Base-by-base conservation (phyloP, 805 yeast genomes). In the Metschnikowia bowlesiae region DNA sequence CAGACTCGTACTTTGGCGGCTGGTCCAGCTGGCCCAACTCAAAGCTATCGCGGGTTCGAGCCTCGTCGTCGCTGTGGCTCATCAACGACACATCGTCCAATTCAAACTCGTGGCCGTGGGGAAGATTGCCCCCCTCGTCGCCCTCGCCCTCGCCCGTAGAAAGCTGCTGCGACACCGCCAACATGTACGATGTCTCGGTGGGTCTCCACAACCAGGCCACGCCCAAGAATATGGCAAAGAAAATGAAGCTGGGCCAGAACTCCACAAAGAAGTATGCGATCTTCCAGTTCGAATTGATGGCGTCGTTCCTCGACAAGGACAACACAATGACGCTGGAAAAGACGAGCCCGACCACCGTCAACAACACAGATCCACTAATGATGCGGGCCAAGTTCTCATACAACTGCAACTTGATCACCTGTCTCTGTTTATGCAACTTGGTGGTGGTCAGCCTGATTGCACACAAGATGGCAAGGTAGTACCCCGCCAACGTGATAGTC, bases 161-260 rank as follows among this genome's bases (percentile, higher is more conserved):
- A 41, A 94, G 75, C 70, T 94, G 98, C 47, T 89, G 89, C 2
- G 97, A 88, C 54, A 91, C 91, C 10, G 97, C 98, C 63, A 94
- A 80, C 81, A 95, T 85, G 62, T 91, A 87, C 51, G 96, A 90
- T 38, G 96, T 89, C 59, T 87, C 94, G 0, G 97, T 92, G 48
- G 99, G 99, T 68, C 99, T 85, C 99, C 99, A 94, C 55, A 94
- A 80, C 73, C 90, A 82, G 5, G 96, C 88, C 55, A 94, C 77
- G 8, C 90, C 81, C 60, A 85, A 79, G 66, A 94, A 91, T 36
- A 91, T 91, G 44, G 84, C 69, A 63, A 87, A 89, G 70, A 89
- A 94, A 11, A 90, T 85, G 44, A 89, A 78, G 44, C 96, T 84
- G 37, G 97, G 96, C 97, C 98, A 91, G 73, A 96, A 95, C 60